phyloP scores from a whole-genome alignment of 164 flowering plant genomes.

The Cinnamomum chago region DNA sequence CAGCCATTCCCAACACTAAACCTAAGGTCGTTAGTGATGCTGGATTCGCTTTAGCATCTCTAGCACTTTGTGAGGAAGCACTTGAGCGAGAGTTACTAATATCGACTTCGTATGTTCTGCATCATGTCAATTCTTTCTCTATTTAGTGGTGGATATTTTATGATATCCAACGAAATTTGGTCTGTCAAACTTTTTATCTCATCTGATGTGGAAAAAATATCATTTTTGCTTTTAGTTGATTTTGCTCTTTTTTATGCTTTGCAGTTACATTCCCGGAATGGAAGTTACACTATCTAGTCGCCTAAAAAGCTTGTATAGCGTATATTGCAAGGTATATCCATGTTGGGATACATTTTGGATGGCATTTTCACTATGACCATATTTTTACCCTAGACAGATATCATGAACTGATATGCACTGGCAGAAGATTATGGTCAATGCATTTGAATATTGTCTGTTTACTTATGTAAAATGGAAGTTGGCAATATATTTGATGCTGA shows the following conservation, averaged over 20 bases:
- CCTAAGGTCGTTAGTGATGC: slow-evolving; percentile 80
- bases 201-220: no score
- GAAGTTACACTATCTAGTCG: slow-evolving; percentile 90
- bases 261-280: slow-evolving; percentile 98
- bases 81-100: slow-evolving; percentile 78
- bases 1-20: slow-evolving; percentile 29
- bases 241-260: not conserved
- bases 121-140: not conserved
- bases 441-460: not conserved
- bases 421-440: not conserved
- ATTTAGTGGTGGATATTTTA: not conserved
- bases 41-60: slow-evolving; percentile 74
- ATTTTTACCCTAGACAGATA: not conserved
- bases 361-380: not conserved
- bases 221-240: slow-evolving; percentile 4
- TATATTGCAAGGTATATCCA: slow-evolving; percentile 71
- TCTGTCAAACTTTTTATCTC: slow-evolving; percentile 1
- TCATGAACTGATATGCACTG: not conserved
- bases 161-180: slow-evolving; percentile 6
- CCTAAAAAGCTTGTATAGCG: slow-evolving; percentile 84
- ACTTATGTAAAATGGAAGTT: not conserved
- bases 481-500: not conserved
- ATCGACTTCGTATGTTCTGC: slow-evolving; percentile 76
- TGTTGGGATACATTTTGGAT: not conserved
- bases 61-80: slow-evolving; percentile 81